These are phyloP conservation scores for Didymella keratinophila DNA, from an alignment of 2,329 filamentous ascomycete species.

Conservation along the genomic window DNA sequence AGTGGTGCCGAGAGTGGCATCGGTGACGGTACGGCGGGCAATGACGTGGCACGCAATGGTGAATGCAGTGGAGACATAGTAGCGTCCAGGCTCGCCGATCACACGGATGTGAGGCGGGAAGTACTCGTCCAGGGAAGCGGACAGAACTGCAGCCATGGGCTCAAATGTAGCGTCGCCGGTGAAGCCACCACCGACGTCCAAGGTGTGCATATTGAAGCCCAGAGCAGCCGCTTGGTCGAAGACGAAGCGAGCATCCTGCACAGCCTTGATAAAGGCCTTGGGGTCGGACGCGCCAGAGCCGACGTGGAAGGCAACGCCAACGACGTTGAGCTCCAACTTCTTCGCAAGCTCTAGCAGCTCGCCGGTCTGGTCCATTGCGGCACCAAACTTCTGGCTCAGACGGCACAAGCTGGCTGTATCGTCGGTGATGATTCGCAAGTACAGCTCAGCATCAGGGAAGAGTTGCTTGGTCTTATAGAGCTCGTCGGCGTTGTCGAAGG, in stretches of 20 bases:
- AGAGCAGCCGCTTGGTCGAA: slow-evolving; percentile 83
- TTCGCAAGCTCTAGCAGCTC: slow-evolving; percentile 81
- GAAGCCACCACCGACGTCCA: slow-evolving; percentile 96
- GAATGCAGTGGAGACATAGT: slow-evolving; percentile 93
- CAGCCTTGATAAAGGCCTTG: slow-evolving; percentile 87
- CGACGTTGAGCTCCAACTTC: slow-evolving; percentile 84
- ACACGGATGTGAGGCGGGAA: slow-evolving; percentile 85
- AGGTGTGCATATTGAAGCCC: slow-evolving; percentile 82
- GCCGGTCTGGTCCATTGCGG: slow-evolving; percentile 81
- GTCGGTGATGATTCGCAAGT: slow-evolving; percentile 93
- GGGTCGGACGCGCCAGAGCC: slow-evolving; percentile 96
- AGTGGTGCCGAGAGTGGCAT: slow-evolving; percentile 69
- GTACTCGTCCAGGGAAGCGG: slow-evolving; percentile 81
- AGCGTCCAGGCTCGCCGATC: slow-evolving; percentile 95
- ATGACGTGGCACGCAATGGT: slow-evolving; percentile 96
- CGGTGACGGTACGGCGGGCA: slow-evolving; percentile 85
- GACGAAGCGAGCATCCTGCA: slow-evolving; percentile 84
- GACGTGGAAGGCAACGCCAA: slow-evolving; percentile 97
- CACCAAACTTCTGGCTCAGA: slow-evolving; percentile 96
- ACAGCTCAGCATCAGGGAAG: slow-evolving; percentile 88
- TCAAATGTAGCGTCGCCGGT: slow-evolving; percentile 91
- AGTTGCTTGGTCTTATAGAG: slow-evolving; percentile 96
- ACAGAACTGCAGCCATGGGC: slow-evolving; percentile 82
- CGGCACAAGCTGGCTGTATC: slow-evolving; percentile 94
- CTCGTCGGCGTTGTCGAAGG: slow-evolving; percentile 98